phyloP scores from a whole-genome alignment of 1,139 yeast species.

The Saccharomyces hybrid region DNA sequence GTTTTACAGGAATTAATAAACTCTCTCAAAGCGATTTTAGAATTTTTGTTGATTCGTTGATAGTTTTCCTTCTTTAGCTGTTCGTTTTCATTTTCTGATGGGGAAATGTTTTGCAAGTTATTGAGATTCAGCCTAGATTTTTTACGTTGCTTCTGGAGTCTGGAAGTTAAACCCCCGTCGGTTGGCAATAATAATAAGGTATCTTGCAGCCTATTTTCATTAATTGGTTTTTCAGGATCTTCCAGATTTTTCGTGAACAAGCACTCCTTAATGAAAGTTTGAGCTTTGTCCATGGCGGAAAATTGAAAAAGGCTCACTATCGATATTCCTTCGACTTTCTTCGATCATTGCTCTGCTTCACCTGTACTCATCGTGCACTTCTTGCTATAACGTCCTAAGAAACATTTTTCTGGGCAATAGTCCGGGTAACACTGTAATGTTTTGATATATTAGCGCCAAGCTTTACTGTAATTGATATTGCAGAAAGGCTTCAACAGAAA shows the following conservation, averaged over 20 bases:
- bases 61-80: constrained; percentile 13
- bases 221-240: constrained; percentile 27
- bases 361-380: neutral
- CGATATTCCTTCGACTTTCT: neutral
- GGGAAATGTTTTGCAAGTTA: constrained; percentile 3
- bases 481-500: no score
- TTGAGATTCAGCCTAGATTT: constrained; percentile 14
- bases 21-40: constrained; percentile 23
- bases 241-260: constrained; percentile 25
- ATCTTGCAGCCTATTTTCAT: constrained; percentile 25
- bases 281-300: constrained; percentile 24
- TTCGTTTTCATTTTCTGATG: constrained; percentile 1
- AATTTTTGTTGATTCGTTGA: constrained; percentile 22
- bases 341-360: neutral
- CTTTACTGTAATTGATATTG: no score
- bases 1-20: constrained; percentile 20
- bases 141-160: constrained; percentile 15
- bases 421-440: neutral
- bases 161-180: constrained; percentile 26
- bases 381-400: neutral
- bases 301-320: no score
- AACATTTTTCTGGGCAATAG: neutral
- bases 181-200: constrained; percentile 29
- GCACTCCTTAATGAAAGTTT: constrained; percentile 26
- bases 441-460: no score